These are phyloP conservation scores for Cajanus cajan DNA, from an alignment of 306 rosid species.

Conservation along the genomic window DNA sequence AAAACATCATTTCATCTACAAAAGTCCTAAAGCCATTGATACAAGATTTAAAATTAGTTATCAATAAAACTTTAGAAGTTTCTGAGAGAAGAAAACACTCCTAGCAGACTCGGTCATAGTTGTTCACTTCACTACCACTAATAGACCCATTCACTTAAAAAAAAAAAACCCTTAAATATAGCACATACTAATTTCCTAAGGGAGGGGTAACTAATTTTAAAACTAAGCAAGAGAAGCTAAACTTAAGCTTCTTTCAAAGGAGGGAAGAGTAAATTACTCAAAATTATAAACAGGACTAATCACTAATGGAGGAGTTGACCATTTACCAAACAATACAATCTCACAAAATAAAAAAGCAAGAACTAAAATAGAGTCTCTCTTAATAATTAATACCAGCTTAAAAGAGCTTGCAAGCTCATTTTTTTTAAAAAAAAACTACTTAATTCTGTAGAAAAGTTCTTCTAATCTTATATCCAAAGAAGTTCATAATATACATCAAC, in stretches of 20 bases:
- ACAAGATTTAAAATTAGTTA: not conserved
- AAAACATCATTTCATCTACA: not conserved
- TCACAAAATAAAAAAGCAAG: not conserved
- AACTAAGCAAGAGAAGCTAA: not conserved
- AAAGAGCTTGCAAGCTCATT: no score
- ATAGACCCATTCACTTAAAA: not conserved
- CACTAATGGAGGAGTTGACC: not conserved
- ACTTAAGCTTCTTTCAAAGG: not conserved
- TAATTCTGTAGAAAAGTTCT: no score
- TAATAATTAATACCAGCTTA: no score
- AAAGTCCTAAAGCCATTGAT: not conserved
- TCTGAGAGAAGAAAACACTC: not conserved
- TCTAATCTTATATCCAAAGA: no score
- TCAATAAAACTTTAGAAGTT: not conserved
- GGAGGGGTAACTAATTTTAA: not conserved
- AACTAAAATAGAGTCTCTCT: no score
- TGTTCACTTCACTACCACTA: not conserved
- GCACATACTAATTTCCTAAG: not conserved
- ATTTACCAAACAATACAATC: not conserved
- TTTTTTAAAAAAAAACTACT: no score
- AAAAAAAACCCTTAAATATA: not conserved
- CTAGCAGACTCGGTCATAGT: not conserved
- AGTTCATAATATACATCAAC: not conserved
- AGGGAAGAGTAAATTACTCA: not conserved
- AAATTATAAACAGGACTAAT: not conserved